Percentiles rank a stretch among this genome's conserved stretches.
Conservation (phyloP, 192 early-diverging fungal species). For the Coemansia biformis region DNA sequence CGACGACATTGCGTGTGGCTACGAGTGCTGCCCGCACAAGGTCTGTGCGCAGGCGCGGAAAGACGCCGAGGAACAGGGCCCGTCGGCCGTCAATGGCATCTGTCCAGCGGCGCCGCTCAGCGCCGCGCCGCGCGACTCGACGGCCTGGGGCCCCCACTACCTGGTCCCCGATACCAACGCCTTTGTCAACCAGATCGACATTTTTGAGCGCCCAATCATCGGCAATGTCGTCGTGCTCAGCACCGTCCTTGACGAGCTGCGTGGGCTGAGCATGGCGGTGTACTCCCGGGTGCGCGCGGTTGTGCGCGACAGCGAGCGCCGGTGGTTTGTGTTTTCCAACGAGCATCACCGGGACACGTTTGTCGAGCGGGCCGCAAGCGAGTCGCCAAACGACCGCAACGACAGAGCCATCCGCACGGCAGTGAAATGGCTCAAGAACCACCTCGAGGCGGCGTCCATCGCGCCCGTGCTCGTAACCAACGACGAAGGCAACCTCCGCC, state of each 20-base stretch:
- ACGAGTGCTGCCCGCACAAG: slow-evolving; percentile 21
- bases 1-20: slow-evolving; percentile 85
- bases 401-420: slow-evolving; percentile 90
- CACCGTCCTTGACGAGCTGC: slow-evolving; percentile 90
- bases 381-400: slow-evolving; percentile 92
- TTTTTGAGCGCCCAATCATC: slow-evolving; percentile 84
- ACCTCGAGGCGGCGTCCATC: slow-evolving; percentile 54
- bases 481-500: slow-evolving; percentile 79
- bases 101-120: slow-evolving; percentile 38
- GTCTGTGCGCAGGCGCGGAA: slow-evolving; percentile 22
- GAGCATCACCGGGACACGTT: slow-evolving; percentile 89
- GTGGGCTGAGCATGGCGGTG: slow-evolving; percentile 71
- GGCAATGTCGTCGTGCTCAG: slow-evolving; percentile 88
- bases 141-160: slow-evolving; percentile 60
- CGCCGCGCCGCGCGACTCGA: slow-evolving; percentile 50
- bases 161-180: slow-evolving; percentile 96
- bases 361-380: slow-evolving; percentile 71
- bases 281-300: slow-evolving; percentile 76
- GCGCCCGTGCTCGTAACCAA: slow-evolving; percentile 77
- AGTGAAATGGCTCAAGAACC: slow-evolving; percentile 75
- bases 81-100: slow-evolving; percentile 1
- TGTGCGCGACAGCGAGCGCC: slow-evolving; percentile 63
- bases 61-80: slow-evolving; percentile 16
- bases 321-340: slow-evolving; percentile 93
- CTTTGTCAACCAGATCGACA: slow-evolving; percentile 87